Evolutionary conservation across 2,329 filamentous ascomycete species (phyloP), one percentile per base, ranked within the genome.

Genomic region (Leptodontidium sp.): DNA sequence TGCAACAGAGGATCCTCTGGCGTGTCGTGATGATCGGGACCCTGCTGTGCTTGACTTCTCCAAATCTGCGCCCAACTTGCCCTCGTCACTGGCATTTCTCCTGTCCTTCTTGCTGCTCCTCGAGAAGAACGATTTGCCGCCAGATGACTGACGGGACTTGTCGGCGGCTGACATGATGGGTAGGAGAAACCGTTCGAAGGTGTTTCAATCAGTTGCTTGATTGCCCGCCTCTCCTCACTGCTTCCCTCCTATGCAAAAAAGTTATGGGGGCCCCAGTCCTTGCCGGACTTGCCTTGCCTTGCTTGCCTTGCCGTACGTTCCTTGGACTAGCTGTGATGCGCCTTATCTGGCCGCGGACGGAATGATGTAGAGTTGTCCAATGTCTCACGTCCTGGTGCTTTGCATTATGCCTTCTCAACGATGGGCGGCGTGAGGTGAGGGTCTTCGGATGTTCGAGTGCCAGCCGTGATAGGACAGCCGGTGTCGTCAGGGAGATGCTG

Each of bases 71-170:
- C 82, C 81, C 70, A 85, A 77, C 73, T 84, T 84, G 74, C 84
- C 83, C 77, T 90, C 88, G 75, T 87, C 85, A 79, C 88, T 87
- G 71, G 82, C 80, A 76, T 85, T 84, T 79, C 90, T 87, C 79
- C 90, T 89, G 76, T 88, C 87, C 81, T 97, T 91, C 83, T 94
- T 91, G 83, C 93, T 96, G 82, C 90, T 92, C 78, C 94, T 89
- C 77, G 93, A 94, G 84, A 98, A 98, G 84, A 98, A 93, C 71
- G 91, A 93, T 79, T 91, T 91, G 79, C 89, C 87, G 78, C 90
- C 91, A 77, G 86, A 86, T 73, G 92, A 93, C 84, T 95, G 92
- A 81, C 92, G 90, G 77, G 91, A 86, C 83, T 94, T 93, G 67
- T 93, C 91, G 84, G 91, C 85, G 78, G 87, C 85, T 76, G 89